Evolutionary conservation across 2,329 filamentous ascomycete genomes (phyloP).

Genomic region (Coniosporium tulheliwenetii): DNA sequence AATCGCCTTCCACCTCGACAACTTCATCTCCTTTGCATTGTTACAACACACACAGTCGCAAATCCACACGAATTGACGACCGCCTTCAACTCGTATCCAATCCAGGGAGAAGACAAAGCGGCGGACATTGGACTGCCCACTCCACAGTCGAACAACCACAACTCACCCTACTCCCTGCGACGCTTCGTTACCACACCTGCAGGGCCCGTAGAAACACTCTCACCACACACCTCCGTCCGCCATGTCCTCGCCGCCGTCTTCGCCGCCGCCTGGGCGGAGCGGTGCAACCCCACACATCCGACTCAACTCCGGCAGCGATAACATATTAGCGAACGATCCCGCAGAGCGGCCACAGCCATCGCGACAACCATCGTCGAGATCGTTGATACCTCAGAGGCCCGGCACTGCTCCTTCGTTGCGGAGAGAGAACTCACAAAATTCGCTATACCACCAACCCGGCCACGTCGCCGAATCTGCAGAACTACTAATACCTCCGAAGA

Average conservation of each 20-base stretch:
- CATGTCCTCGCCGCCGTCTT: background rate
- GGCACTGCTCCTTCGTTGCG: slow-evolving; percentile 17
- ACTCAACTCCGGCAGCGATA: slow-evolving; percentile 44
- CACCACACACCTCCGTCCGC: background rate
- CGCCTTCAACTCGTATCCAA: no score
- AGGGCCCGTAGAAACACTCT: no score
- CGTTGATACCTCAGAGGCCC: slow-evolving; percentile 25
- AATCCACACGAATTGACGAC: no score
- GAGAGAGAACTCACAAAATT: slow-evolving; percentile 9
- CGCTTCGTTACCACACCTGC: no score
- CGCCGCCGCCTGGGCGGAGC: slow-evolving; percentile 10
- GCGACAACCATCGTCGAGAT: slow-evolving; percentile 27
- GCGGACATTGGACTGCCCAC: no score
- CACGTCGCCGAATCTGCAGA: slow-evolving; percentile 29
- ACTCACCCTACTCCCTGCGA: no score
- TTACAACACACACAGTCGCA: no score
- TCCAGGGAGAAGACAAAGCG: no score
- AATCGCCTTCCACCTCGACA: no score
- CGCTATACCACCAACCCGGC: slow-evolving; percentile 18
- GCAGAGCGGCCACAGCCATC: slow-evolving; percentile 13
- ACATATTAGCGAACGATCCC: slow-evolving; percentile 27
- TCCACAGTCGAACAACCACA: no score
- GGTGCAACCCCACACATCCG: slow-evolving; percentile 41
- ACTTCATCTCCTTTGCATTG: no score
- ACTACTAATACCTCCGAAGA: slow-evolving; percentile 32